phyloP scores from a whole-genome alignment of 495 filamentous ascomycete genomes.

The Neurospora tetrasperma region DNA sequence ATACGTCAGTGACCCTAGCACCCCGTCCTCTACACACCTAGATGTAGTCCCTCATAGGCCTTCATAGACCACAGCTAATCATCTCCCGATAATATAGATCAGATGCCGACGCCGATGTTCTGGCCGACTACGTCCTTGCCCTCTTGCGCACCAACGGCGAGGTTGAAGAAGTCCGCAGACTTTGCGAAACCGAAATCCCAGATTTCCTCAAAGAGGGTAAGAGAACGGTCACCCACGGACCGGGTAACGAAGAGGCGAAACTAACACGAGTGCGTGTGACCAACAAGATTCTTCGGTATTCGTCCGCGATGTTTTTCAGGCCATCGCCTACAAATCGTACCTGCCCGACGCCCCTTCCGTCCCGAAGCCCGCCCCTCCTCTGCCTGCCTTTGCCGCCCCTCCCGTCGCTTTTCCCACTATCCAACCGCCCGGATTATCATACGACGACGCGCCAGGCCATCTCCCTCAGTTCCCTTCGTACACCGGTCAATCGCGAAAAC shows the following conservation, averaged over 20 bases:
- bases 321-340: constrained; percentile 55
- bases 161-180: constrained; percentile 58
- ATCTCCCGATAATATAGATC: constrained; percentile 45
- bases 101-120: constrained; percentile 88
- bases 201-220: constrained; percentile 81
- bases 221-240: constrained; percentile 11
- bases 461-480: constrained; percentile 2
- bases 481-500: constrained; percentile 16
- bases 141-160: constrained; percentile 72
- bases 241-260: background rate
- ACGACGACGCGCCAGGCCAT: constrained; percentile 16
- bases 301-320: constrained; percentile 75
- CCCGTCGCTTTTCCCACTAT: constrained; percentile 4
- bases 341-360: constrained; percentile 43
- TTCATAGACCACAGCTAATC: background rate
- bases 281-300: constrained; percentile 58
- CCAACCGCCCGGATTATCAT: constrained; percentile 9
- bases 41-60: background rate
- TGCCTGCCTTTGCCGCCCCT: constrained; percentile 14
- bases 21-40: background rate
- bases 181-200: constrained; percentile 67
- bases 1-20: constrained; percentile 53
- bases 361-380: constrained; percentile 15
- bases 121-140: constrained; percentile 93
- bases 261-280: background rate